Base-by-base conservation (phyloP, 2,329 filamentous ascomycete species). In the Xylaria sp. region DNA sequence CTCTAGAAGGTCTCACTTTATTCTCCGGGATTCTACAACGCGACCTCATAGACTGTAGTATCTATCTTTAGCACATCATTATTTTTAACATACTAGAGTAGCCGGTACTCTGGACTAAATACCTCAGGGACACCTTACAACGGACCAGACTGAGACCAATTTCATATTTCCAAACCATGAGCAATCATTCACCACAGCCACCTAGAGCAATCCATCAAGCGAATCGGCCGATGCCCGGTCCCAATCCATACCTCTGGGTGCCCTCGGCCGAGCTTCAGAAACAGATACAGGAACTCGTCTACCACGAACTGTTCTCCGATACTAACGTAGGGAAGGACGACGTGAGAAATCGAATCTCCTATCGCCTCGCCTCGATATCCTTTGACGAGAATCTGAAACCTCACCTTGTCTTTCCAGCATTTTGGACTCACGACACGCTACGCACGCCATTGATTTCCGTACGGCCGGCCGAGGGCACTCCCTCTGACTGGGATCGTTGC, bases 391-490 rank as follows among this genome's bases (percentile, higher is more conserved):
- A 18, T 28, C 23, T 66, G 25, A 37, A 18, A 0, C n/a, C 20
- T 18, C 64, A 66, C 51, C 10, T 44, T 8, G 57, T 56, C 8
- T 52, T 56, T 20, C 57, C 57, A 10, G 64, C 51, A 10, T 66
- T 66, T 28, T 66, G 57, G 57, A 50, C 20, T 2, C 15, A 18
- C 6, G 50, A 56, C 4, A 25, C 32, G 6, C 7, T 39, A 18
- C 18, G 32, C n/a, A 25, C 18, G 10, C 32, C 23, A 10, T 28
- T 64, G 39, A 23, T 55, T 28, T 44, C 39, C 12, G 13, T 54
- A 18, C n/a, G 25, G 15, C 46, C 25, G 18, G 28, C n/a, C 20
- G 10, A n/a, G 6, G 46, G 12, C 9, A 10, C 15, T 6, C 12
- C 52, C 15, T 2, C 13, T 15, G 50, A 55, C 8, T 55, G 52